phyloP scores from a whole-genome alignment of 805 yeast genomes.

The Metschnikowia kunwiensis region DNA sequence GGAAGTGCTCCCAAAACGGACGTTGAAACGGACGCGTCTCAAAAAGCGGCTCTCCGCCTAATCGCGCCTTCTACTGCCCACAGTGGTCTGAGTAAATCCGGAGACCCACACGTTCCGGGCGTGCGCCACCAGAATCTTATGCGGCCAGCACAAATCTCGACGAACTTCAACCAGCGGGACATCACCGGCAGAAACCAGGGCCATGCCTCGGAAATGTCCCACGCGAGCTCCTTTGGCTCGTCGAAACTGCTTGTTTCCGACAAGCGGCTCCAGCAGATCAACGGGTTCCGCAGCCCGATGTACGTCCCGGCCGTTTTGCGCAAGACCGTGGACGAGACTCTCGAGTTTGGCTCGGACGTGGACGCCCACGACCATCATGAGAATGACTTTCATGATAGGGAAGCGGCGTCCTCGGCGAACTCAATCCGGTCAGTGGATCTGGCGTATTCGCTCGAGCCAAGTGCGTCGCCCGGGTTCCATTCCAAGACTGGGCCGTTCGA shows the following conservation, averaged over 20 bases:
- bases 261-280: slow-evolving; percentile 60
- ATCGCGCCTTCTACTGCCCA: too few species aligned
- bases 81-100: too few species aligned
- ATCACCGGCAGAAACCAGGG: slow-evolving; percentile 1
- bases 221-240: slow-evolving; percentile 7
- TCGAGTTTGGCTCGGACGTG: slow-evolving; percentile 9
- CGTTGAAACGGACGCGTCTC: too few species aligned
- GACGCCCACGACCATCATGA: slow-evolving; percentile 3
- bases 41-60: too few species aligned
- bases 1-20: too few species aligned
- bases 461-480: slow-evolving; percentile 13
- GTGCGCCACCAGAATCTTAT: too few species aligned
- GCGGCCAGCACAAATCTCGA: slow-evolving; percentile 5
- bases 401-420: slow-evolving; percentile 17
- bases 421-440: slow-evolving; percentile 35
- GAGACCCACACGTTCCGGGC: too few species aligned
- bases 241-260: slow-evolving; percentile 8
- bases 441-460: slow-evolving; percentile 28
- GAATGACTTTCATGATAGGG: neutral
- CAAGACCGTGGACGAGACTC: slow-evolving; percentile 31
- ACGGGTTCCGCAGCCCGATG: slow-evolving; percentile 79
- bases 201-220: slow-evolving; percentile 3
- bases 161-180: slow-evolving; percentile 6
- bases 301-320: slow-evolving; percentile 85
- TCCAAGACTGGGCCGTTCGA: slow-evolving; percentile 14